These are phyloP conservation scores for Knufia fluminis DNA, from an alignment of 2,329 filamentous ascomycete species.

Conservation along the genomic window DNA sequence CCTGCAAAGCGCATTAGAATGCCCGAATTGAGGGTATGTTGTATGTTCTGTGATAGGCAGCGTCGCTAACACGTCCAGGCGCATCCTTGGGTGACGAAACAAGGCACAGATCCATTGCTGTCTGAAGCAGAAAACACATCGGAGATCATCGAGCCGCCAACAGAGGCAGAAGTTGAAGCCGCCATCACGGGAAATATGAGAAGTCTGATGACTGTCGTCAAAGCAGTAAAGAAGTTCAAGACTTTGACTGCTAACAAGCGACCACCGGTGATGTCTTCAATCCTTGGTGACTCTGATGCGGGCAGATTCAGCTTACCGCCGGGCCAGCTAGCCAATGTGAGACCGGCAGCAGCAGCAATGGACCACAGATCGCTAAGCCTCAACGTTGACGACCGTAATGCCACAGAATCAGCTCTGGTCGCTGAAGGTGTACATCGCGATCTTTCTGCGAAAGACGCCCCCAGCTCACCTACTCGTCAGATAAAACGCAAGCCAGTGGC, in stretches of 20 bases:
- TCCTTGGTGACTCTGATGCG: constrained; percentile 47
- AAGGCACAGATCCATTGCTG: constrained; percentile 67
- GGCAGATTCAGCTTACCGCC: constrained; percentile 51
- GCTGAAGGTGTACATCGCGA: constrained; percentile 46
- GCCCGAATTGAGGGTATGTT: constrained; percentile 65
- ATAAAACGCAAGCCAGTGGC: constrained; percentile 1
- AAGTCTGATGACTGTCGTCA: constrained; percentile 81
- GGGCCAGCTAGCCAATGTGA: constrained; percentile 38
- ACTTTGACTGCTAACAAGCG: constrained; percentile 53
- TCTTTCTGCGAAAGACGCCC: constrained; percentile 18
- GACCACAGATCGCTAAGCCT: constrained; percentile 40
- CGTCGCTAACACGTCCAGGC: constrained; percentile 44
- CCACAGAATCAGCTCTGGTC: constrained; percentile 42
- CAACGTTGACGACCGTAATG: constrained; percentile 42
- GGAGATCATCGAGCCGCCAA: constrained; percentile 70
- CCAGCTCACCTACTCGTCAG: neutral
- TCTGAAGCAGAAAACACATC: constrained; percentile 78
- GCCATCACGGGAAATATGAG: constrained; percentile 88
- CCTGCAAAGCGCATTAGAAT: constrained; percentile 75
- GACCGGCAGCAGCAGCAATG: constrained; percentile 13
- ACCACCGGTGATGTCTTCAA: constrained; percentile 46
- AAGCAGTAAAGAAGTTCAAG: constrained; percentile 86
- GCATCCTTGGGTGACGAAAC: constrained; percentile 86
- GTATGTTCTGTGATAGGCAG: neutral
- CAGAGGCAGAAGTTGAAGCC: constrained; percentile 78